A percentile compares a stretch with the other conserved stretches of the same genome.
Evolutionary conservation across 106 monocot genomes (phyloP).

Genomic region (Dioscorea dumetorum): DNA sequence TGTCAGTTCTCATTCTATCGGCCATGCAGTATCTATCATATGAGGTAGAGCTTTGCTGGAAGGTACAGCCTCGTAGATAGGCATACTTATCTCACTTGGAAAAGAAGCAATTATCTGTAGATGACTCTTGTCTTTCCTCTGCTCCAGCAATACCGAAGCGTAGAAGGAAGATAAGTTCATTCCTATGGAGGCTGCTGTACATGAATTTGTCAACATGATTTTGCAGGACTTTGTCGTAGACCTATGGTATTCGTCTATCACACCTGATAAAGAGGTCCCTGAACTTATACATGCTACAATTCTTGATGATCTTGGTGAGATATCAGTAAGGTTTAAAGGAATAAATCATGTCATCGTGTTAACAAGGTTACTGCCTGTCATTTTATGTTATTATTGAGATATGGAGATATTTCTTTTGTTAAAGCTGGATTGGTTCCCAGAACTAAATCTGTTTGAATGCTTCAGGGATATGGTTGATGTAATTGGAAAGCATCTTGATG

Average conservation of each 20-base stretch:
- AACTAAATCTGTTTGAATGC: constrained; percentile 13
- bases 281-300: constrained; percentile 63
- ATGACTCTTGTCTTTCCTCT: constrained; percentile 57
- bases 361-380: constrained; percentile 71
- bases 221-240: constrained; percentile 88
- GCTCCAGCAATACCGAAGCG: constrained; percentile 36
- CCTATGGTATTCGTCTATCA: constrained; percentile 89
- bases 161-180: constrained; percentile 80
- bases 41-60: constrained; percentile 80
- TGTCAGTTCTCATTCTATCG: constrained; percentile 74
- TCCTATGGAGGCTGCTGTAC: constrained; percentile 62
- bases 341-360: constrained; percentile 90
- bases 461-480: constrained; percentile 88
- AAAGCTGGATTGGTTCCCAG: constrained; percentile 4
- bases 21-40: constrained; percentile 72
- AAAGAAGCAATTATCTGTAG: constrained; percentile 60
- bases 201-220: constrained; percentile 69
- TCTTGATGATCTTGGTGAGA: constrained; percentile 86
- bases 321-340: constrained; percentile 74
- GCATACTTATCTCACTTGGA: constrained; percentile 60
- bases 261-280: constrained; percentile 90
- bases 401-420: neutral
- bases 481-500: constrained; percentile 77
- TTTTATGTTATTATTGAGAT: constrained; percentile 41
- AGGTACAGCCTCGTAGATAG: constrained; percentile 31